Base-by-base conservation (phyloP, 2,329 filamentous ascomycete genomes). In the Fusarium fujikuroi region DNA sequence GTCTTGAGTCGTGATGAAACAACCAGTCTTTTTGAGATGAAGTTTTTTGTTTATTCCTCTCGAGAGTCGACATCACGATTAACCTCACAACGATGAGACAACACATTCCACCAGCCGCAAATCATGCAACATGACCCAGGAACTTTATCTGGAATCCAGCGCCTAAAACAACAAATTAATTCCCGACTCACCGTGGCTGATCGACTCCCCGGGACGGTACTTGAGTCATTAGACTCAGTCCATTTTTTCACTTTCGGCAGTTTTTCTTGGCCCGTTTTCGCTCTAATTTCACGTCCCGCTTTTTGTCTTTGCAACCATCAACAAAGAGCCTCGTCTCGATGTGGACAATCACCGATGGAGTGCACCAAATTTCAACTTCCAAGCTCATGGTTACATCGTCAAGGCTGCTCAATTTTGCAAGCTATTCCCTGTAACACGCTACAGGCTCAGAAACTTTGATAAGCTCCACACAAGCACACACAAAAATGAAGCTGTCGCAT, bases 271-370 rank as follows among this genome's bases (percentile, higher is more conserved):
- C 63, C 62, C 47, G 46, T 56, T 56, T 59, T 72, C 49, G 56
- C 56, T 72, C 67, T 60, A 74, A 74, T 73, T 64, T 72, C 37
- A 64, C 42, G 70, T 73, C 71, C 71, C 71, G 67, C 71, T 73
- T 73, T 73, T 69, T 36, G 50, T 54, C 59, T n/a, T 57, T 42
- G 49, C 57, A 71, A 63, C 46, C 50, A 66, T 73, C 56, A 60
- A 54, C n/a, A 67, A 60, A 50, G 58, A 73, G n/a, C 32, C 57
- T 70, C 44, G 54, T 43, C 70, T 73, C 42, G 52, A 66, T 56
- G 39, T 65, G 43, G 59, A 46, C 47, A 66, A 73, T 50, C 61
- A 63, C 62, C 66, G 70, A 74, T 64, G 50, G 54, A 63, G 62
- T 42, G 67, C 46, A 54, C 49, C 56, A 70, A 70, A 58, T 60